phyloP scores from a whole-genome alignment of 805 yeast species.

The Hyphopichia homilentoma region DNA sequence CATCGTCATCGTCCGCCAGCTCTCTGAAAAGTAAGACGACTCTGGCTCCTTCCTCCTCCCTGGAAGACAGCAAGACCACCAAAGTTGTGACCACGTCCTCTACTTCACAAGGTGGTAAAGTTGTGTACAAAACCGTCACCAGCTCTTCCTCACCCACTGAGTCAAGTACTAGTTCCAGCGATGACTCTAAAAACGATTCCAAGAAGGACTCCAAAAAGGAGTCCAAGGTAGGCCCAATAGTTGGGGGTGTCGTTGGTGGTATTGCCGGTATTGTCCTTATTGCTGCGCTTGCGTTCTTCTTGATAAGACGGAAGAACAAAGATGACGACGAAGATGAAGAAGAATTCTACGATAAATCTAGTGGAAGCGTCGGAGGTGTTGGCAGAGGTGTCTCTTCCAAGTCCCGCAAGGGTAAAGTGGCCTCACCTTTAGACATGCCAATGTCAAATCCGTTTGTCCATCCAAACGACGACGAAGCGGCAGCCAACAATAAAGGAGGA shows the following conservation, averaged over 20 bases:
- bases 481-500: slow-evolving; percentile 11
- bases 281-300: slow-evolving; percentile 23
- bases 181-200: background rate
- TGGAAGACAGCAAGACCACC: background rate
- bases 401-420: slow-evolving; percentile 18
- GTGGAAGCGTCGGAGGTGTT: slow-evolving; percentile 10
- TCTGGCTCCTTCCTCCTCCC: slow-evolving; percentile 3
- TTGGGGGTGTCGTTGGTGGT: slow-evolving; percentile 46
- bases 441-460: slow-evolving; percentile 61
- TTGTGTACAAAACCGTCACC: slow-evolving; percentile 8
- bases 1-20: slow-evolving; percentile 6
- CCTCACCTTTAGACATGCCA: slow-evolving; percentile 33
- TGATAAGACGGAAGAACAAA: slow-evolving; percentile 22
- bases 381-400: slow-evolving; percentile 15
- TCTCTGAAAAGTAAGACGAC: slow-evolving; percentile 8
- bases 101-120: slow-evolving; percentile 5
- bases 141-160: slow-evolving; percentile 4
- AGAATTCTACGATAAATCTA: slow-evolving; percentile 27
- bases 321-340: slow-evolving; percentile 35
- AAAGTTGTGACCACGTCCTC: slow-evolving; percentile 5
- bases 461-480: slow-evolving; percentile 44
- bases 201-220: slow-evolving; percentile 10
- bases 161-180: slow-evolving; percentile 4
- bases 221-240: slow-evolving; percentile 35
- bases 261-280: slow-evolving; percentile 27